Percentiles rank a stretch among this genome's conserved stretches.
phyloP scores from a whole-genome alignment of 768 basidiomycete genomes.

The Xerocomellus chrysenteron region DNA sequence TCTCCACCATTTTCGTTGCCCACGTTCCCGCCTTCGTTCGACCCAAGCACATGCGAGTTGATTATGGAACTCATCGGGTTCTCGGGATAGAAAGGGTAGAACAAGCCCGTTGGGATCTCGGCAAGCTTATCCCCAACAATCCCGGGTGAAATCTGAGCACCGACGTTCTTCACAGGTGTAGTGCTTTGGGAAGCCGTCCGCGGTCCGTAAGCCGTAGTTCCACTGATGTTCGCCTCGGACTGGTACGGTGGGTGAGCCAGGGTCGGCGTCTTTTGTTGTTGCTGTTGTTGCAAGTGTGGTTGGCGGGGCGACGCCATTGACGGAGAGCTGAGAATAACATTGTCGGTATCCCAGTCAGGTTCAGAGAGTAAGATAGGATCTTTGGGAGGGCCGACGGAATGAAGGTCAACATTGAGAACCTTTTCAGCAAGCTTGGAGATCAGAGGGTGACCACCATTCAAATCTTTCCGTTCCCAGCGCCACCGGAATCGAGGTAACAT shows the following conservation, averaged over 20 bases:
- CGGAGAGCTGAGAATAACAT: constrained; percentile 26
- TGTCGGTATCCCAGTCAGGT: constrained; percentile 47
- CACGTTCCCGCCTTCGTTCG: constrained; percentile 19
- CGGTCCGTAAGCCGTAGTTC: constrained; percentile 28
- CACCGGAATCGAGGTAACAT: constrained; percentile 88
- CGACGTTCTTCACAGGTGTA: constrained; percentile 28
- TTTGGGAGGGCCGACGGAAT: constrained; percentile 42
- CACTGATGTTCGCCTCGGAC: constrained; percentile 27
- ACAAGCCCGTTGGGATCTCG: constrained; percentile 66
- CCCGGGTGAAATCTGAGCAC: constrained; percentile 21
- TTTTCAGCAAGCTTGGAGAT: constrained; percentile 80
- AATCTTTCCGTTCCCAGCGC: constrained; percentile 88
- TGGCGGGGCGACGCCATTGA: constrained; percentile 27
- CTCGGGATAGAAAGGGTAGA: constrained; percentile 80
- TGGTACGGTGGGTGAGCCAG: constrained; percentile 35
- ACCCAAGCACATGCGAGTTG: constrained; percentile 16
- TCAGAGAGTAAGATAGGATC: constrained; percentile 45
- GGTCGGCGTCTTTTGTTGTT: constrained; percentile 38
- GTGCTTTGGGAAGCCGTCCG: constrained; percentile 28
- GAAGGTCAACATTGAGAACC: constrained; percentile 73
- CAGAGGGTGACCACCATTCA: constrained; percentile 78
- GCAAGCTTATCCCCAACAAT: constrained; percentile 43
- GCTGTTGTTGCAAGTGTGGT: constrained; percentile 30
- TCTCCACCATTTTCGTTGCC: constrained; percentile 32
- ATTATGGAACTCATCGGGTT: constrained; percentile 30